These are phyloP conservation scores for Lasiodiplodia citricola DNA, from an alignment of 2,329 filamentous ascomycete species.

Conservation along the genomic window DNA sequence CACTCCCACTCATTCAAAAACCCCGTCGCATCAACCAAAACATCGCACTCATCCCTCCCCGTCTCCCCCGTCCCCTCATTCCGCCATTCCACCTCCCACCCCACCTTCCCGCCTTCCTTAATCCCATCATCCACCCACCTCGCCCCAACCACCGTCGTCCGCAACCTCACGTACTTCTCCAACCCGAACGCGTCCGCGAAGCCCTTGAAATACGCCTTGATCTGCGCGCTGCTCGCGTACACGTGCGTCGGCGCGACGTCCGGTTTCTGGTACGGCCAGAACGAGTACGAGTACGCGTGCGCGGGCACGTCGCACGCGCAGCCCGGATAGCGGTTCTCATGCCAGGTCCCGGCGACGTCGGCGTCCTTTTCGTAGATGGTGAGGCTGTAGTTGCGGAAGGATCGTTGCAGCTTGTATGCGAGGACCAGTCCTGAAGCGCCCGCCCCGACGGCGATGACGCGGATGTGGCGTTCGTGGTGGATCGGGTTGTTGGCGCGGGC, in stretches of 20 bases:
- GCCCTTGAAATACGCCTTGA: slow-evolving; percentile 49
- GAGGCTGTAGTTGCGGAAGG: slow-evolving; percentile 50
- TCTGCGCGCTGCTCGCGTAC: slow-evolving; percentile 51
- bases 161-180: slow-evolving; percentile 42
- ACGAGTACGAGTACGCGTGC: slow-evolving; percentile 59
- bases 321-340: slow-evolving; percentile 55
- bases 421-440: slow-evolving; percentile 55
- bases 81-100: not conserved
- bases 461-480: slow-evolving; percentile 42
- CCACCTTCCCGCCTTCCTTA: not conserved
- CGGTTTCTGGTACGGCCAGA: slow-evolving; percentile 53
- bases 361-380: slow-evolving; percentile 57
- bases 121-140: slow-evolving; percentile 33
- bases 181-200: slow-evolving; percentile 50
- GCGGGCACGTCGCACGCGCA: slow-evolving; percentile 53
- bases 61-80: slow-evolving; percentile 29
- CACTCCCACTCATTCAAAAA: slow-evolving; percentile 39
- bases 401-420: slow-evolving; percentile 55
- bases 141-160: slow-evolving; percentile 41
- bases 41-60: slow-evolving; percentile 31
- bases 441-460: slow-evolving; percentile 53
- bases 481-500: slow-evolving; percentile 39
- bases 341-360: slow-evolving; percentile 58
- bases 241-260: slow-evolving; percentile 46
- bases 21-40: slow-evolving; percentile 35